Percentiles rank a stretch among this genome's conserved stretches.
phyloP scores from a whole-genome alignment of 2,329 filamentous ascomycete genomes.

The Cytospora piceae region DNA sequence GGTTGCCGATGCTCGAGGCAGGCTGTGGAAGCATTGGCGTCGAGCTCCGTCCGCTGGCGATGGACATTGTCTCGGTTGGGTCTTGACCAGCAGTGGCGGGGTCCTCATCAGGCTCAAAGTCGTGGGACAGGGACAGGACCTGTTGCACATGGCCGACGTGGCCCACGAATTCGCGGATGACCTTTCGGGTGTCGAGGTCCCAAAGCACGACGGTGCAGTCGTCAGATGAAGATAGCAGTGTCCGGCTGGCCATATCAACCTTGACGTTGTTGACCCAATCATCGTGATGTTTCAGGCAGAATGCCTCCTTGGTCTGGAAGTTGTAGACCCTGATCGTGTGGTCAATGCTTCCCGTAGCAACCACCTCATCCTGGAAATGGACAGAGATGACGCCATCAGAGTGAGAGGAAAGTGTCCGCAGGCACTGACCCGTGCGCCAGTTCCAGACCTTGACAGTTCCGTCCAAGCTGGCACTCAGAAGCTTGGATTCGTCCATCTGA shows the following conservation, averaged over 20 bases:
- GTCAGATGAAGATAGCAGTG: constrained; percentile 90
- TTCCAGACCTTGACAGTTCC: constrained; percentile 93
- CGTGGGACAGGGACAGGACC: constrained; percentile 78
- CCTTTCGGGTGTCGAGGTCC: constrained; percentile 84
- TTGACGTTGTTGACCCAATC: constrained; percentile 98
- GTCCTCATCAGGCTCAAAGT: constrained; percentile 86
- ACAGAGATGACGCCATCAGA: constrained; percentile 82
- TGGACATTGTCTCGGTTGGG: constrained; percentile 58
- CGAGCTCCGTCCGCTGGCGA: constrained; percentile 51
- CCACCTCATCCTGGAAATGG: constrained; percentile 81
- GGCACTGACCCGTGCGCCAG: constrained; percentile 86
- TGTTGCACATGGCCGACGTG: constrained; percentile 97
- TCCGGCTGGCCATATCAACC: constrained; percentile 79
- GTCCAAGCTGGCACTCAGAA: constrained; percentile 90
- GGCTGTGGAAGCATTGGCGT: constrained; percentile 41
- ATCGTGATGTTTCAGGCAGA: constrained; percentile 77
- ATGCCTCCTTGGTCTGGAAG: constrained; percentile 81
- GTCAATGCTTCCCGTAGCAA: constrained; percentile 90
- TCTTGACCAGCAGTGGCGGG: constrained; percentile 47
- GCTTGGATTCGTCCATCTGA: constrained; percentile 89
- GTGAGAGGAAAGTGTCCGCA: constrained; percentile 81
- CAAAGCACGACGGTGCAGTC: constrained; percentile 90
- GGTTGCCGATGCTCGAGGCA: constrained; percentile 34
- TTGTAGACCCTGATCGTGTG: constrained; percentile 92
- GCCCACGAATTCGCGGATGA: constrained; percentile 78